These are phyloP conservation scores for Afroboletus lepidellus DNA, from an alignment of 1,284 basidiomycete genomes.

Conservation along the genomic window DNA sequence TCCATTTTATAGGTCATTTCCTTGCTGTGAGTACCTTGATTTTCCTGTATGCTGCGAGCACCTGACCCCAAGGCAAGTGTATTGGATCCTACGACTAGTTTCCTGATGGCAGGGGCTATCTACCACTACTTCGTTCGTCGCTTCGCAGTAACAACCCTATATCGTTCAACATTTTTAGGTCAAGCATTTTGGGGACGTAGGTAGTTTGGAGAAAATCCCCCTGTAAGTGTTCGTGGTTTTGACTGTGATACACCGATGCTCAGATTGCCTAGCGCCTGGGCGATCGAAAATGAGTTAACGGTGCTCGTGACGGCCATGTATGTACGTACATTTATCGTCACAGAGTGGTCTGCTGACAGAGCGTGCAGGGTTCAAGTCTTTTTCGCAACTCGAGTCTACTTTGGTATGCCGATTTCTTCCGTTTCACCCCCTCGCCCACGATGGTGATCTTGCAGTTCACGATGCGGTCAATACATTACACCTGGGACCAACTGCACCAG, in stretches of 20 bases:
- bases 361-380: conserved; percentile 15
- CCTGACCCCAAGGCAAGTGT: conserved; percentile 14
- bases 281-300: conserved; percentile 16
- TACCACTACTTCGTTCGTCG: conserved; percentile 21
- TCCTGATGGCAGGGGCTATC: conserved; percentile 20
- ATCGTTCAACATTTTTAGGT: conserved; percentile 4
- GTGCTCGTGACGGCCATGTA: conserved; percentile 1
- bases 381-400: conserved; percentile 16
- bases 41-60: background rate
- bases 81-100: conserved; percentile 20
- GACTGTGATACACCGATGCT: no score
- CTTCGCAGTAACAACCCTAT: no score
- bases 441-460: conserved; percentile 8
- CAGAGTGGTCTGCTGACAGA: conserved; percentile 1
- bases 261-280: conserved; percentile 3
- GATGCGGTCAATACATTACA: conserved; percentile 5
- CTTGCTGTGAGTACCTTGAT: conserved; percentile 12
- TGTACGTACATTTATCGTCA: conserved; percentile 8
- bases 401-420: conserved; percentile 1
- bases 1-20: conserved; percentile 11
- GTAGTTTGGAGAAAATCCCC: conserved; percentile 8
- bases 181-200: conserved; percentile 13
- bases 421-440: no score
- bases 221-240: conserved; percentile 2
- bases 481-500: conserved; percentile 5